phyloP scores from a whole-genome alignment of 768 basidiomycete genomes.

The Pleurotus tuber-regium region DNA sequence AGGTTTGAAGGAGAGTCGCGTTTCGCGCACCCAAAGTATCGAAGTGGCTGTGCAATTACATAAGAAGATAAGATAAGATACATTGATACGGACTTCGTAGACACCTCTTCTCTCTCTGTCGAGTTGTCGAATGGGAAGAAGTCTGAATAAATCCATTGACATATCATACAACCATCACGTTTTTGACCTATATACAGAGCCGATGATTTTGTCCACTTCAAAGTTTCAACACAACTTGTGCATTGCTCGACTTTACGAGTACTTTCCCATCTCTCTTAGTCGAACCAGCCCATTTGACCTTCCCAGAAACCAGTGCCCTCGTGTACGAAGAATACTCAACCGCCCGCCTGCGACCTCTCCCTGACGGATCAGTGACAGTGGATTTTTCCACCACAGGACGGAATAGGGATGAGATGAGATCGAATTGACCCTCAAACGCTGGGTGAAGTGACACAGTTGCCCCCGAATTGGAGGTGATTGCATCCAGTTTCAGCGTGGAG shows the following conservation, averaged over 20 bases:
- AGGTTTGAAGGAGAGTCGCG: too few species aligned
- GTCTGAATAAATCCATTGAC: too few species aligned
- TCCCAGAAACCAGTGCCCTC: constrained; percentile 3
- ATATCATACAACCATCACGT: too few species aligned
- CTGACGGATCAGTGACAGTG: constrained; percentile 1
- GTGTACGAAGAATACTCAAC: neutral
- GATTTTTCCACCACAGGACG: neutral
- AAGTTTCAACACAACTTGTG: neutral
- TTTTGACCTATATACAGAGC: too few species aligned
- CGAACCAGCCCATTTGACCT: constrained; percentile 5
- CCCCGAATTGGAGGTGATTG: constrained; percentile 31
- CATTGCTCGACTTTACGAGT: neutral
- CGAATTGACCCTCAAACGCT: constrained; percentile 38
- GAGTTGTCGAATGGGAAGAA: too few species aligned
- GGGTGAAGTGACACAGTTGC: constrained; percentile 29
- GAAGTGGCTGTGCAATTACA: too few species aligned
- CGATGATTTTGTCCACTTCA: too few species aligned
- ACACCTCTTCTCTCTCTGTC: too few species aligned
- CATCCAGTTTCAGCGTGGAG: constrained; percentile 27
- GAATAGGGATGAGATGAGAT: constrained; percentile 1
- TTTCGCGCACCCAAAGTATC: too few species aligned
- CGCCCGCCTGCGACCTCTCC: neutral
- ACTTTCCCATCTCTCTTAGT: constrained; percentile 1
- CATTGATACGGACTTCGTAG: too few species aligned
- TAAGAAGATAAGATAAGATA: too few species aligned